Evolutionary conservation across 108 stramenopile genomes (phyloP), one percentile per base, ranked within the genome.

Genomic region (Pinguiococcus pyrenoidosus): DNA sequence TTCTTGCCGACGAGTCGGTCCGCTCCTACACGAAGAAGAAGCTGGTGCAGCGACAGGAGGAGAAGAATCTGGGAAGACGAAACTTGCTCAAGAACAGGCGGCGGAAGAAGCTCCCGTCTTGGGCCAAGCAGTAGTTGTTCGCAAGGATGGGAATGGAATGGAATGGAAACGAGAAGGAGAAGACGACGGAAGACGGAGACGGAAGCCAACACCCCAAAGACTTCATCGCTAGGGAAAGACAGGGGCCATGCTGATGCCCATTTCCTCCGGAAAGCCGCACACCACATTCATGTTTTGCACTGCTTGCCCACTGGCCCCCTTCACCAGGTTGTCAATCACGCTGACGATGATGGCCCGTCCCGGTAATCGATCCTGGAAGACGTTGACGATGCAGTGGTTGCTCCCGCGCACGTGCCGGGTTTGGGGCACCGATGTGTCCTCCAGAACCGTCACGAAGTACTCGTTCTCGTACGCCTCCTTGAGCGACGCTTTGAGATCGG

Each of bases 261-360:
- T 49, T 1, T 35, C 29, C 27, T 66, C 65, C 20, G 58, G 65
- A 5, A 48, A 45, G 30, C 58, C 66, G n/a, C 59, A 59, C 57
- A 68, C 50, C 13, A 68, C 57, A 21, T 68, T 68, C 63, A 68
- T 64, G 46, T 68, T 68, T 51, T 68, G 66, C 28, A 68, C 37
- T 22, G 66, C 66, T 44, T 68, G 66, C 0, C 66, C 66, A 14
- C 57, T 59, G 17, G 66, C 66, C 25, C 61, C 61, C 57, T 70
- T 70, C 28, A 59, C 53, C 16, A 73, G 53, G 69, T 73, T 73
- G 61, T 73, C 72, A 29, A 73, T 66, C 36, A 59, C 45, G 10
- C 43, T 33, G 13, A 73, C 25, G 21, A 71, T 32, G 37, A 70
- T 56, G 12, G 66, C 66, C 17, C 69, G 34, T 6, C 72, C 72